Conservation (phyloP, 768 basidiomycete genomes). For the Amanita thiersii region DNA sequence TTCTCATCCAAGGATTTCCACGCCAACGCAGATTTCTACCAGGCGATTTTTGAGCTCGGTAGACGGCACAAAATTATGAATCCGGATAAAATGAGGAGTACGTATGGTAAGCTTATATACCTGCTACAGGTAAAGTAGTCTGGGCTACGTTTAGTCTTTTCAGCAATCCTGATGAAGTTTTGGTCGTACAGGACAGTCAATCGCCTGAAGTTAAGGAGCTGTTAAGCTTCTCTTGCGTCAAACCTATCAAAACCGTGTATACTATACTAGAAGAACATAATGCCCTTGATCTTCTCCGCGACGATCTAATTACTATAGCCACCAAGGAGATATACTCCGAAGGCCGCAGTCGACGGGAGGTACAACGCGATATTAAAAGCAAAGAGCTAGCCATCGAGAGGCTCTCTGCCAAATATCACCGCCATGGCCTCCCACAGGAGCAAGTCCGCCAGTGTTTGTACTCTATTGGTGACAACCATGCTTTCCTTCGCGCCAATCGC, state of each 20-base stretch:
- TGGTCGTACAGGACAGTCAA: slow-evolving; percentile 65
- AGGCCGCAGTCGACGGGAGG: slow-evolving; percentile 61
- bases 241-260: slow-evolving; percentile 71
- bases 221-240: slow-evolving; percentile 71
- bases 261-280: slow-evolving; percentile 53
- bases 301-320: slow-evolving; percentile 66
- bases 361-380: slow-evolving; percentile 75
- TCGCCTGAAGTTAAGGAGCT: slow-evolving; percentile 74
- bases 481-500: slow-evolving; percentile 78
- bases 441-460: slow-evolving; percentile 72
- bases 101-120: slow-evolving; percentile 82
- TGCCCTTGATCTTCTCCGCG: slow-evolving; percentile 64
- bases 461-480: slow-evolving; percentile 86
- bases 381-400: slow-evolving; percentile 83
- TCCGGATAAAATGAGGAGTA: slow-evolving; percentile 85
- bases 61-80: slow-evolving; percentile 88
- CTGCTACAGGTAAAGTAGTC: slow-evolving; percentile 55
- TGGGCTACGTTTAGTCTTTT: not conserved
- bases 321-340: slow-evolving; percentile 81
- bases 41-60: slow-evolving; percentile 74
- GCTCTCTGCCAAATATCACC: slow-evolving; percentile 56
- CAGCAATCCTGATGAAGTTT: slow-evolving; percentile 11
- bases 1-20: slow-evolving; percentile 79
- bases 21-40: slow-evolving; percentile 73
- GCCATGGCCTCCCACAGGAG: slow-evolving; percentile 54